Conservation (phyloP, 768 basidiomycete genomes). For the Coprinopsis cinerea region DNA sequence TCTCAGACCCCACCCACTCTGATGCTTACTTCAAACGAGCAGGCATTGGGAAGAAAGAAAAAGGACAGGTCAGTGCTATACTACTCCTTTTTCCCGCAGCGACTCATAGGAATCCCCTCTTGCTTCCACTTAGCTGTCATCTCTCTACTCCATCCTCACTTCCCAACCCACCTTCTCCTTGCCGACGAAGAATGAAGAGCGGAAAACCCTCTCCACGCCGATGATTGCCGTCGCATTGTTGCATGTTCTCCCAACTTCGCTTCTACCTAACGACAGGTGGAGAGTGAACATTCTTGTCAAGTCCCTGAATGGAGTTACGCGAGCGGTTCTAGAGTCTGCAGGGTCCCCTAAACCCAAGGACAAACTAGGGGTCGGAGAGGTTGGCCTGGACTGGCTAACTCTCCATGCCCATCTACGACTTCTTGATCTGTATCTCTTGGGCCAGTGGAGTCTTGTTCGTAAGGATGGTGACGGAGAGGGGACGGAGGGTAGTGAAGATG, state of each 20-base stretch:
- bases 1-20: constrained; percentile 17
- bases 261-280: background rate
- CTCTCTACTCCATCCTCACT: background rate
- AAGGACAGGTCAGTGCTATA: constrained; percentile 13
- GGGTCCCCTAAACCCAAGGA: background rate
- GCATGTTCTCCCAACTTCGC: background rate
- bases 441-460: constrained; percentile 39
- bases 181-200: background rate
- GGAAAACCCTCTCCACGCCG: background rate
- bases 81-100: background rate
- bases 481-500: constrained; percentile 13
- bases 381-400: constrained; percentile 9
- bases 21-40: constrained; percentile 43
- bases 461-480: constrained; percentile 9
- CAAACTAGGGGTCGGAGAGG: too few relatives aligned
- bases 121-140: background rate
- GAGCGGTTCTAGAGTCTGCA: background rate
- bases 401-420: constrained; percentile 47
- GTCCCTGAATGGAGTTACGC: background rate
- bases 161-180: background rate
- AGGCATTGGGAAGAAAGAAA: constrained; percentile 56
- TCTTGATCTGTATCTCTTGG: constrained; percentile 58
- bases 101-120: background rate
- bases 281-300: background rate
- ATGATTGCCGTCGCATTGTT: background rate